phyloP scores from a whole-genome alignment of 805 yeast genomes.

The Cyberlindnera veronae region DNA sequence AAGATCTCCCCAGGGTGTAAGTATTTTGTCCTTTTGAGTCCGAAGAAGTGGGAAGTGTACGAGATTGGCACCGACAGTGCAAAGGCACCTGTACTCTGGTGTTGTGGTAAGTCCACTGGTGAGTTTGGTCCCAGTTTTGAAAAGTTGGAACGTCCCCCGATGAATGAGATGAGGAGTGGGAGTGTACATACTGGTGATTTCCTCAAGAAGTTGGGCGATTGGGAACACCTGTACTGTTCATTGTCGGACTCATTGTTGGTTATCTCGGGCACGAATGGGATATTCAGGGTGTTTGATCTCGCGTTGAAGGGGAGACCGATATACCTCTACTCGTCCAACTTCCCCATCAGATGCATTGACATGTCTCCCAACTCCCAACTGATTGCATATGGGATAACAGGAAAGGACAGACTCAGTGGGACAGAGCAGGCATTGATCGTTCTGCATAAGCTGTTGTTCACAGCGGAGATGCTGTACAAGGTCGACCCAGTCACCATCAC shows the following conservation, averaged over 20 bases:
- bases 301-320: constrained; percentile 55
- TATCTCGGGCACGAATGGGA: constrained; percentile 69
- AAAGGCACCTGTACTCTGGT: constrained; percentile 51
- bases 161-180: constrained; percentile 20
- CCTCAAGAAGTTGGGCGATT: constrained; percentile 35
- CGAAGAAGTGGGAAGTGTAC: constrained; percentile 72
- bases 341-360: constrained; percentile 77
- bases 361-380: constrained; percentile 60
- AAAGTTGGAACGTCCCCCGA: constrained; percentile 30
- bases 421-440: constrained; percentile 75
- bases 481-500: constrained; percentile 69
- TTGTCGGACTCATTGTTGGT: constrained; percentile 56
- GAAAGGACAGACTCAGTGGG: constrained; percentile 64
- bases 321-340: constrained; percentile 64
- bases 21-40: constrained; percentile 61
- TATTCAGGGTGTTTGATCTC: constrained; percentile 62
- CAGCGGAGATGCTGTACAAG: constrained; percentile 22
- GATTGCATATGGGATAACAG: constrained; percentile 80
- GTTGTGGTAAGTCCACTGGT: constrained; percentile 67
- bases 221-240: constrained; percentile 61
- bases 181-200: constrained; percentile 16
- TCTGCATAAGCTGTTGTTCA: constrained; percentile 40
- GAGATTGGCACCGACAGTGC: constrained; percentile 45
- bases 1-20: constrained; percentile 54
- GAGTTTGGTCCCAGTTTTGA: constrained; percentile 58